These are phyloP conservation scores for Diaporthe nobilis DNA, from an alignment of 2,329 filamentous ascomycete genomes.

Conservation along the genomic window DNA sequence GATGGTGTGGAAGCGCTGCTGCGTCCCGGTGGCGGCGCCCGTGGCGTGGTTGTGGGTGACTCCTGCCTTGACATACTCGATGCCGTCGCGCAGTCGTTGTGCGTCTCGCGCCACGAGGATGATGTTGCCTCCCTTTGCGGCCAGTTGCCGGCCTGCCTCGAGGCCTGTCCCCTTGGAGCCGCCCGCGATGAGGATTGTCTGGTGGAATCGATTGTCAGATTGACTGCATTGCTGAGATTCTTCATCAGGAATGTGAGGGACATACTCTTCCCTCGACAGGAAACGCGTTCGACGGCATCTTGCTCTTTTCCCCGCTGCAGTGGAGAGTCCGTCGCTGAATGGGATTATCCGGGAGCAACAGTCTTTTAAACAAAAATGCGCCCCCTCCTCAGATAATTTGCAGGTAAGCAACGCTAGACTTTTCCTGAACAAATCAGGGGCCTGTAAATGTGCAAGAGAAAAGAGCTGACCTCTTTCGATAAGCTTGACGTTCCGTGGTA, in stretches of 20 bases:
- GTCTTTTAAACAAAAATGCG: background rate
- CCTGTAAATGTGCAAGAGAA: background rate
- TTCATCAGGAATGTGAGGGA: background rate
- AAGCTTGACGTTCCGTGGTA: background rate
- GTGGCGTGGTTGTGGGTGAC: background rate
- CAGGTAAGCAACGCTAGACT: background rate
- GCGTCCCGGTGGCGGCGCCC: slow-evolving; percentile 50
- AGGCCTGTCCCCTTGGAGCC: slow-evolving; percentile 94
- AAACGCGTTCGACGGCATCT: slow-evolving; percentile 15
- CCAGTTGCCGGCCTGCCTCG: slow-evolving; percentile 79
- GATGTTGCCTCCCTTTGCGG: slow-evolving; percentile 87
- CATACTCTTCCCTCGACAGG: slow-evolving; percentile 33
- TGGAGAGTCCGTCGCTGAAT: background rate
- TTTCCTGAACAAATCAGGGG: background rate
- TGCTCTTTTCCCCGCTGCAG: background rate
- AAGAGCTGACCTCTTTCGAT: background rate
- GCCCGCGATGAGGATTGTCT: slow-evolving; percentile 93
- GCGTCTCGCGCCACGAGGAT: slow-evolving; percentile 86
- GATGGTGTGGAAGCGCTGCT: slow-evolving; percentile 75
- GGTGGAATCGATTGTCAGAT: slow-evolving; percentile 19
- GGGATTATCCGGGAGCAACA: background rate
- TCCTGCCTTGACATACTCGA: slow-evolving; percentile 53
- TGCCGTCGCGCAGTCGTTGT: slow-evolving; percentile 79
- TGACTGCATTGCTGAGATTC: background rate
- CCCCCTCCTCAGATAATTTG: background rate